Base-by-base conservation (phyloP, 2,329 filamentous ascomycete species). In the Ascochyta viciae-villosae region DNA sequence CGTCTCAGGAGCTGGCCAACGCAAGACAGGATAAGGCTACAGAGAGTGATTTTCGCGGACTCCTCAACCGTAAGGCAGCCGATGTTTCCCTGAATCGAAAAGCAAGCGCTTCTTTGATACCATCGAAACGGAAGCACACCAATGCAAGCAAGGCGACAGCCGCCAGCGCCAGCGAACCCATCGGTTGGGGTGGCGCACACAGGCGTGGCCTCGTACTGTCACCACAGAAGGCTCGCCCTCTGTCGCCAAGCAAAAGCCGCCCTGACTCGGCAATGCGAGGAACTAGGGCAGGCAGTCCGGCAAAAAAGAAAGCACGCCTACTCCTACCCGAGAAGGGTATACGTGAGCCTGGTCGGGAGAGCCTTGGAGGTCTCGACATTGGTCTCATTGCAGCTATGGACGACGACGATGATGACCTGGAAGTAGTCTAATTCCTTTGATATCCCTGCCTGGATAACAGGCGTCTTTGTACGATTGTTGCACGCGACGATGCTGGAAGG, bases 301-400 rank as follows among this genome's bases (percentile, higher is more conserved):
- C 68, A 35, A 81, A 81, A 74, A 82, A 82, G 68, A 78, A 73
- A 57, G 80, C 80, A n/a, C 68, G 80, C 19, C 76, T 82, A 13
- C 65, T 79, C 41, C 65, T 82, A n/a, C 76, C 73, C 7, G 76
- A 77, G 35, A 82, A 81, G 61, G 81, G 81, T 4, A 79, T 82
- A 38, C 70, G 80, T 27, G 77, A 80, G 64, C 81, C 81, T 1
- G 81, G 81, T 3, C 62, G 81, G 39, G 81, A 82, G 43, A 81
- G 78, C 60, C 60, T 77, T 50, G 71, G 77, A 29, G 67, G 63
- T 6, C 45, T 74, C 39, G 71, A 75, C 33, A 64, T 74, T 16
- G 73, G 73, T 7, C 58, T 76, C 13, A 57, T 75, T 35, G 73
- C 73, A 23, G 72, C 73, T 22, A 73, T 73, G 70, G 75, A 77